Base-by-base conservation (phyloP, 2,329 filamentous ascomycete genomes). In the Coniella vitis region DNA sequence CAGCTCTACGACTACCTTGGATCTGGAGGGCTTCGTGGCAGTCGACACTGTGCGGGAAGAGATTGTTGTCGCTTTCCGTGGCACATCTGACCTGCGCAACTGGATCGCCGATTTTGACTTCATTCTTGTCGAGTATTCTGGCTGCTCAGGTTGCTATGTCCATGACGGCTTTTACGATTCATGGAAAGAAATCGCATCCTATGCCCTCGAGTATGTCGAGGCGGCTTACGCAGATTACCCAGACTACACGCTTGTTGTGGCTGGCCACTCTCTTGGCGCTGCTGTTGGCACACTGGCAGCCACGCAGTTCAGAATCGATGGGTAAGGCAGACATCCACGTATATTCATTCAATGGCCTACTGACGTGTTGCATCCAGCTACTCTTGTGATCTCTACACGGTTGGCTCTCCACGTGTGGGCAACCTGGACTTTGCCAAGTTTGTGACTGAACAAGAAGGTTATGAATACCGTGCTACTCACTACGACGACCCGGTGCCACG, bases 201-300 rank as follows among this genome's bases (percentile, higher is more conserved):
- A 59, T 4, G 70, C 76, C 14, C 55, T 75, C 7, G 55, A 58
- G 1, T 71, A 70, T 46, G 60, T 85, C 19, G 54, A 63, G 17
- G 51, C 61, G 1, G 77, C 78, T 3, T 61, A 60, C 36, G 58
- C 60, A 1, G 61, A 68, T 22, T 65, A 79, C 65, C 78, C 81
- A 1, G 54, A 52, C 41, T 84, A 75, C 67, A 62, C 62, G 39
- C 60, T 86, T 60, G 61, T 83, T 16, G 63, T 74, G n/a, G 81
- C 81, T 0, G 85, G 84, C 32, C 84, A 87, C 68, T 84, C 80
- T 9, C 76, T 88, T 4, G 84, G 84, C 41, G 84, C 71, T 21
- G 82, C 82, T 7, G 68, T 87, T 2, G 80, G 76, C 35, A 79
- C 75, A 7, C 61, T 88, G 4, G 83, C 72, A 0, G 78, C 73